Base-by-base conservation (phyloP, 2,329 filamentous ascomycete species). In the Drechslera avenae region DNA sequence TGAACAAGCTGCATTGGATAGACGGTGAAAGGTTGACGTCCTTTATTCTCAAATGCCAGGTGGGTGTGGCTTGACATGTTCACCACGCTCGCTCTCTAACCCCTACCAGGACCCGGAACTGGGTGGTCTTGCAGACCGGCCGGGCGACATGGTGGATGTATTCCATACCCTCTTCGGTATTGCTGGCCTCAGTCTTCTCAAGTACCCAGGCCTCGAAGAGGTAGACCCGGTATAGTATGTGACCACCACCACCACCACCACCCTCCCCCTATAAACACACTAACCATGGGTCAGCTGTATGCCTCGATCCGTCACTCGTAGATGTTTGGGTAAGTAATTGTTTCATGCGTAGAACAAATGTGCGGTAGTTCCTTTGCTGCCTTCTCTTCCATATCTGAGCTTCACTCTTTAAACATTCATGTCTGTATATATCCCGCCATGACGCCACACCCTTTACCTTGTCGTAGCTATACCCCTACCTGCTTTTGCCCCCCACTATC, bases 131-230 rank as follows among this genome's bases (percentile, higher is more conserved):
- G 87, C 93, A 4, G 94, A 99, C 76, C 81, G 92, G 54, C 93
- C 94, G 8, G 92, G 90, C 19, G 87, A 99, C 67, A 91, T 93
- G 87, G 93, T 97, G 17, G 94, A 99, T 78, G 92, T 99, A 28
- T 99, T 95, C 79, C 94, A 99, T 70, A 97, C 94, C 0, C 79
- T 86, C 45, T 99, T 99, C 72, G 91, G 90, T 18, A 76, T 97
- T 57, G 89, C 92, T 16, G 94, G 94, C 2, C 76, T 99, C 60
- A 96, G 91, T 70, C 81, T 99, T 48, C 77, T 97, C 21, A 86
- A 86, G 9, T 90, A 89, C 66, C 85, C 88, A 5, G 90, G 86
- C 1, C 75, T 97, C 35, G 82, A 88, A 63, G 85, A 88, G 53
- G 87, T 99, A 44, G 90, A 99, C 72, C 90, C 94, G 26, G 84